Evolutionary conservation across 2,329 filamentous ascomycete species (phyloP), one percentile per base, ranked within the genome.

Genomic region (Cordyceps cateniannulata): DNA sequence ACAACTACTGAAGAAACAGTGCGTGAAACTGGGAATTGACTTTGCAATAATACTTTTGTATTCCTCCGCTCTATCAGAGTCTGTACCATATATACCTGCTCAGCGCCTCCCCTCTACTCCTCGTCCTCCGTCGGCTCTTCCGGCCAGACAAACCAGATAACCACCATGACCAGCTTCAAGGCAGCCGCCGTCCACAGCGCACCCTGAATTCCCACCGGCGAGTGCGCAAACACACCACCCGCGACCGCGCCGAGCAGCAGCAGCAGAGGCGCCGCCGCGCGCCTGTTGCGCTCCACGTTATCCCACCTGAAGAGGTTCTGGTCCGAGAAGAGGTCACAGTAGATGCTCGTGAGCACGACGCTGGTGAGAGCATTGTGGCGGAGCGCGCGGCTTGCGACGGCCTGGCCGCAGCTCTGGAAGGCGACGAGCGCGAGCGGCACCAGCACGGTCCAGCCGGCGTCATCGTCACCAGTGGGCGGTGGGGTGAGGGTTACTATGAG

Each of bases 271-370:
- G 82, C 82, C 0, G 72, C 78, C 2, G 78, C 69, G 49, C 82
- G 71, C 22, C 79, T 75, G 64, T 84, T 83, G 35, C 81, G 70
- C 69, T 83, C 80, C 6, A 70, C 70, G 62, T 84, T 84, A 45
- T 69, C 63, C 9, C 69, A 52, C 1, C 71, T 70, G 40, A 84
- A 79, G 3, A 84, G 66, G 25, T 78, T 71, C 35, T 75, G 73
- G 61, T 91, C 88, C 1, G 86, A 88, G 66, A 91, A 91, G 22
- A 93, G 69, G 70, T 93, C 90, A 69, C 89, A 92, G 75, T 93
- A 93, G 63, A 90, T 86, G 69, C 88, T 91, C 1, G 90, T 93
- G 62, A 95, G 73, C 3, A 93, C 90, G 18, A 92, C 89, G 63
- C 87, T 91, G 0, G 89, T 92, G 22, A 93, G 75, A 2, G 86